A percentile compares a stretch with the other conserved stretches of the same genome.
phyloP scores from a whole-genome alignment of 2,329 filamentous ascomycete genomes.

The Nothophaeocryptopus gaeumannii region DNA sequence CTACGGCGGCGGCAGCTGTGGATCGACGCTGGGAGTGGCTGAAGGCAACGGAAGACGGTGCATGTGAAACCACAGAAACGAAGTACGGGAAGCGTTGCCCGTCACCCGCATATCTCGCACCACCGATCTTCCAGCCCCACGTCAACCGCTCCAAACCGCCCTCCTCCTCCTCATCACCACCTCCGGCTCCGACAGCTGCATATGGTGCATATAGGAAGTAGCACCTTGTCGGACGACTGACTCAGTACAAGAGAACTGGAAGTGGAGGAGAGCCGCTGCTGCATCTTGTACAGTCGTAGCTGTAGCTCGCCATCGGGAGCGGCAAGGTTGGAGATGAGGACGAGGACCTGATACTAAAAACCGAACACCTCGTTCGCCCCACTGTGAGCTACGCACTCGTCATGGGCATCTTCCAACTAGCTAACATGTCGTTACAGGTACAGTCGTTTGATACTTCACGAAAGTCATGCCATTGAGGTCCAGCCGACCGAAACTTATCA shows the following conservation, averaged over 20 bases:
- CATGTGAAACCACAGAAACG: slow-evolving; percentile 10
- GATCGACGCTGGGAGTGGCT: slow-evolving; percentile 7
- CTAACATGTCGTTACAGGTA: neutral
- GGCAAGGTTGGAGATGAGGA: too few species aligned
- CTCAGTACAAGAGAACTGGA: neutral
- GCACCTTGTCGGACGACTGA: too few species aligned
- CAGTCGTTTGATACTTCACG: slow-evolving; percentile 1
- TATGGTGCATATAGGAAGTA: too few species aligned
- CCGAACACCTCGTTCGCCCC: neutral
- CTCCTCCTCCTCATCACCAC: neutral
- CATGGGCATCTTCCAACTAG: too few species aligned
- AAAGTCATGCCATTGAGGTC: slow-evolving; percentile 8
- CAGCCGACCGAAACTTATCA: slow-evolving; percentile 12
- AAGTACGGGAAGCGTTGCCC: too few species aligned
- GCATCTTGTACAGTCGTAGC: neutral
- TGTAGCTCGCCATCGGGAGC: neutral
- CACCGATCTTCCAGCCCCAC: too few species aligned
- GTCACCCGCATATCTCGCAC: too few species aligned
- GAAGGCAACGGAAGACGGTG: neutral
- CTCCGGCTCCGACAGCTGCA: neutral
- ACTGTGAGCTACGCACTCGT: neutral
- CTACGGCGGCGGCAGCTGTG: slow-evolving; percentile 1
- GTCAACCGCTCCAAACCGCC: neutral
- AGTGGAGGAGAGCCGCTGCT: slow-evolving; percentile 1
- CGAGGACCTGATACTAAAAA: neutral